Evolutionary conservation across 345 rosid species (phyloP), one percentile per base, ranked within the genome.

Genomic region (Raphanus raphanistrum): DNA sequence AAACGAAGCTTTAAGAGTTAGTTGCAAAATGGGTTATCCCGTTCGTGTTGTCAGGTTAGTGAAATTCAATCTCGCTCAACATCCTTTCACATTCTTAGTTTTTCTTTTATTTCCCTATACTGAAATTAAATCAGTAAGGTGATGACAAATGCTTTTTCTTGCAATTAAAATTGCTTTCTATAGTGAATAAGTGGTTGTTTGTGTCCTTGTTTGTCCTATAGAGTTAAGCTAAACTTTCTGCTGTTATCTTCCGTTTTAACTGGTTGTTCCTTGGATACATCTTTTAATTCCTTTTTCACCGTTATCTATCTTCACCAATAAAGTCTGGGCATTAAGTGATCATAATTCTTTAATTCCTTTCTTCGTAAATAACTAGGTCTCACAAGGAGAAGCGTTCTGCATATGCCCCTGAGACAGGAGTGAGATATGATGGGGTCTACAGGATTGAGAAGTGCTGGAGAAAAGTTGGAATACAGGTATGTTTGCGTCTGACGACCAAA

Each of bases 371-470:
- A 61, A 50, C 31, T 81, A 90, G 97, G 82, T 89, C 98, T 25
- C 86, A 83, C 80, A 90, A 92, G 72, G 96, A 89, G 76, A 90
- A 92, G 58, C 80, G 90, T 9, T 92, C 98, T 58, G 73, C 87
- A 6, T 89, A 92, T 82, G 94, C 96, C 13, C 96, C 94, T 21
- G 91, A 84, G 76, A 26, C 17, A 33, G 97, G 91, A 6, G 88
- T 93, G n/a, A 85, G 93, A 17, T 93, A 90, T 79, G 98, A 92
- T 77, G 98, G 98, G 10, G 72, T 90, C 25, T 92, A 92, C 36
- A 80, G 93, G 58, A 83, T 92, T 17, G 97, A 92, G 70, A 90
- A 86, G 62, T 90, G 97, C 45, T 92, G 98, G 97, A 76, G 87
- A 2, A 90, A 88, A 79, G 80, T 71, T 73, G 96, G 94, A 68